Conservation (phyloP, 1,284 basidiomycete species). For the Cyathus olla region DNA sequence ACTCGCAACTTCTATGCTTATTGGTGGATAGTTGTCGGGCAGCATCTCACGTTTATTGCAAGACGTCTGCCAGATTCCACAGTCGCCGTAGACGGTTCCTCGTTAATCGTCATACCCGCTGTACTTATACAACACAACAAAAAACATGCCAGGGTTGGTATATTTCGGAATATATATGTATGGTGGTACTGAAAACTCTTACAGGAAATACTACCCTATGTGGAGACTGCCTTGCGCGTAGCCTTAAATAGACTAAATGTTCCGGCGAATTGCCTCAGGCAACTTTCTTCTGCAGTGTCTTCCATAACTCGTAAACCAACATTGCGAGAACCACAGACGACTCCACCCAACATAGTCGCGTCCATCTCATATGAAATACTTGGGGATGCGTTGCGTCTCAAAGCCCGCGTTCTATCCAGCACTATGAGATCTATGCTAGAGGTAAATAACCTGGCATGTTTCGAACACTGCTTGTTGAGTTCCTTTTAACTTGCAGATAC, state of each 20-base stretch:
- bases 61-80: slow-evolving; percentile 67
- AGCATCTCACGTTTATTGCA: slow-evolving; percentile 61
- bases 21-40: slow-evolving; percentile 59
- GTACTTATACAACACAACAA: slow-evolving; percentile 71
- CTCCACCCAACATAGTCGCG: slow-evolving; percentile 42
- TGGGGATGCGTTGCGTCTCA: slow-evolving; percentile 63
- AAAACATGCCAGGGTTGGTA: slow-evolving; percentile 62
- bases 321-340: no score
- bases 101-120: slow-evolving; percentile 62
- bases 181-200: slow-evolving; percentile 5
- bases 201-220: slow-evolving; percentile 68
- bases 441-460: slow-evolving; percentile 39
- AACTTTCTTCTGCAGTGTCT: no score
- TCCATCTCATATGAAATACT: slow-evolving; percentile 64
- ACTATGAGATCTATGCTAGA: slow-evolving; percentile 65
- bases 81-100: slow-evolving; percentile 61
- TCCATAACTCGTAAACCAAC: no score
- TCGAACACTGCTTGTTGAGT: background rate
- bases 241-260: slow-evolving; percentile 63
- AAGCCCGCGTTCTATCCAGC: slow-evolving; percentile 58
- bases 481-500: background rate
- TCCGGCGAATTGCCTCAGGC: slow-evolving; percentile 53
- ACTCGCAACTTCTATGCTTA: background rate
- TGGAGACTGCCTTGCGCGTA: slow-evolving; percentile 69
- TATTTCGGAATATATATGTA: slow-evolving; percentile 2